A percentile compares a stretch with the other conserved stretches of the same genome.
Evolutionary conservation across 352 stramenopile genomes (phyloP).

Genomic region (Pythium periplocum): DNA sequence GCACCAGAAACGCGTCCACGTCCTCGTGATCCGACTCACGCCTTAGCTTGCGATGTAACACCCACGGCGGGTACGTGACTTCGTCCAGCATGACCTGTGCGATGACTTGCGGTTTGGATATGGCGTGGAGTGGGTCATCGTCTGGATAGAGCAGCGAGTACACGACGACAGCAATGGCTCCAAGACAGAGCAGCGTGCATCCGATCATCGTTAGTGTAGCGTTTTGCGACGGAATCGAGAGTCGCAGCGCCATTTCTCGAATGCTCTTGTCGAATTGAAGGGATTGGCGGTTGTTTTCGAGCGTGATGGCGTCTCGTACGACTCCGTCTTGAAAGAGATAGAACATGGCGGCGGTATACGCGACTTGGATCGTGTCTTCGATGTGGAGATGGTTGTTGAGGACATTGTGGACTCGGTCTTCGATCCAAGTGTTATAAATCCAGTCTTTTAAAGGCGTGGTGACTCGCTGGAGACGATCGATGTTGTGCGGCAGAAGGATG

Average conservation of each 20-base stretch:
- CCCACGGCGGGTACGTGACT: slow-evolving; percentile 2
- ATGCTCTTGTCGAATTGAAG: neutral
- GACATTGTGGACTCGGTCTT: slow-evolving; percentile 9
- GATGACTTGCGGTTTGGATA: slow-evolving; percentile 2
- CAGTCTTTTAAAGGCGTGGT: no score
- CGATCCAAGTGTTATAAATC: no score
- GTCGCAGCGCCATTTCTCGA: neutral
- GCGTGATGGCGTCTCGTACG: neutral
- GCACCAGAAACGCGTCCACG: no score
- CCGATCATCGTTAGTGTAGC: slow-evolving; percentile 10
- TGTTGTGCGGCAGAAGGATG: slow-evolving; percentile 10
- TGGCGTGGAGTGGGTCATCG: neutral
- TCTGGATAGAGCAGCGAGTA: neutral
- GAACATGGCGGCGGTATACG: slow-evolving; percentile 28
- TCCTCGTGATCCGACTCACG: no score
- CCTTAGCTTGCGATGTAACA: no score
- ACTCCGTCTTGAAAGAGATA: slow-evolving; percentile 32
- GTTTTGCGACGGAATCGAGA: slow-evolving; percentile 3
- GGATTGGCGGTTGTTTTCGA: neutral
- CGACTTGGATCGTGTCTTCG: slow-evolving; percentile 26
- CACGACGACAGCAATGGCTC: neutral
- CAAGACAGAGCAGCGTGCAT: slow-evolving; percentile 19
- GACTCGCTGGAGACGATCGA: neutral
- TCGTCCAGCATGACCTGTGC: slow-evolving; percentile 8
- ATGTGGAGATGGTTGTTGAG: slow-evolving; percentile 39